Evolutionary conservation across 768 basidiomycete species (phyloP).

Genomic region (Cystobasidiopsis lactophilus): DNA sequence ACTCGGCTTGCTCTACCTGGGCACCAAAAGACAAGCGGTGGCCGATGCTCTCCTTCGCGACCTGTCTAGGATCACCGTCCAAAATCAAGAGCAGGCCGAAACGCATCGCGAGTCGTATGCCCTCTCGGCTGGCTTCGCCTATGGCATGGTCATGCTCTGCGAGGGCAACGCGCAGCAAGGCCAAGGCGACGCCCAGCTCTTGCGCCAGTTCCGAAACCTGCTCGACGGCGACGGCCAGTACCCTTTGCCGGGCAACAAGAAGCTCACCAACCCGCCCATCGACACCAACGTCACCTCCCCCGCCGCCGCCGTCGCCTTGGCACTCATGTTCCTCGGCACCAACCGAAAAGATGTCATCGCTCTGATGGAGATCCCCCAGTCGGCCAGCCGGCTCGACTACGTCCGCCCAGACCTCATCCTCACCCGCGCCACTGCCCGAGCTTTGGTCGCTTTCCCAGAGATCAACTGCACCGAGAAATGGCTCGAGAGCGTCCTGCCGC

Average conservation of each 20-base stretch:
- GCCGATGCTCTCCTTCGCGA: conserved; percentile 77
- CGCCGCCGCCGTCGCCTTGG: conserved; percentile 70
- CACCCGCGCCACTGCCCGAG: conserved; percentile 50
- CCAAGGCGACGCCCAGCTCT: conserved; percentile 49
- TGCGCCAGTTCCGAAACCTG: conserved; percentile 47
- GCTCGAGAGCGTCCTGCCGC: conserved; percentile 40
- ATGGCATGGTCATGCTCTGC: conserved; percentile 92
- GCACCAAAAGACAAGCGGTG: conserved; percentile 68
- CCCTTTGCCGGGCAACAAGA: conserved; percentile 8
- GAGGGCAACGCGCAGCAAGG: conserved; percentile 42
- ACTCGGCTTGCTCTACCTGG: conserved; percentile 72
- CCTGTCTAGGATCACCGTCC: conserved; percentile 52
- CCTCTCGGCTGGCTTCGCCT: conserved; percentile 63
- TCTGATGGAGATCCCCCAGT: conserved; percentile 60
- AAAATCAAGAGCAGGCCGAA: conserved; percentile 59
- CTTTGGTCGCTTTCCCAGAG: conserved; percentile 66
- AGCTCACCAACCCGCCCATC: conserved; percentile 26
- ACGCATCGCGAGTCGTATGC: conserved; percentile 86
- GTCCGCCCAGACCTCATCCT: conserved; percentile 75
- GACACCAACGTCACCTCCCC: conserved; percentile 81
- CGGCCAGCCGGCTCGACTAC: conserved; percentile 52
- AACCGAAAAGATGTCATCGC: conserved; percentile 67
- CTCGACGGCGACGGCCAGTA: conserved; percentile 24
- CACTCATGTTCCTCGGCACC: conserved; percentile 77
- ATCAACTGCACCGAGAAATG: conserved; percentile 36